Evolutionary conservation across 148 eudicot genomes (phyloP).

Genomic region (Heliosperma pusillum): DNA sequence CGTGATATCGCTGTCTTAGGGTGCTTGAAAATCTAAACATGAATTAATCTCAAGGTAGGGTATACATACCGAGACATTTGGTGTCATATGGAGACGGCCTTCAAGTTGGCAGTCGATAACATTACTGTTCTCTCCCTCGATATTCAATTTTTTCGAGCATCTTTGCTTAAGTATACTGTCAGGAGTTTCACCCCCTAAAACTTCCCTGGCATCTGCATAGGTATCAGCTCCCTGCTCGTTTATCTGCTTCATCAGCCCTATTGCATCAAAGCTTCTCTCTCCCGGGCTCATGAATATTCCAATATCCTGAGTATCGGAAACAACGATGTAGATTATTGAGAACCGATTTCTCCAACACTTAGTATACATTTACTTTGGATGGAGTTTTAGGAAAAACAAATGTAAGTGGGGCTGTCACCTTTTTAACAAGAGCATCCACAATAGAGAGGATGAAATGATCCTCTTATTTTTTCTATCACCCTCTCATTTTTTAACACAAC

Average conservation of each 20-base stretch:
- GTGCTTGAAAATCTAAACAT: background rate
- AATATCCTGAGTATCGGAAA: slow-evolving; percentile 53
- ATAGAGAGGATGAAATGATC: too few relatives aligned
- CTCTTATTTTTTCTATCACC: too few relatives aligned
- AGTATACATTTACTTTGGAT: too few relatives aligned
- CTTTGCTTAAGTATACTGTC: slow-evolving; percentile 56
- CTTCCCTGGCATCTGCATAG: slow-evolving; percentile 80
- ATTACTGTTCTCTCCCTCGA: slow-evolving; percentile 29
- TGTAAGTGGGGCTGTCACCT: too few relatives aligned
- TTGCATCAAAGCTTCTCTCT: slow-evolving; percentile 74
- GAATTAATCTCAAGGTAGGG: background rate
- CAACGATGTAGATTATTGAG: slow-evolving; percentile 17
- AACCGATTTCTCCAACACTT: slow-evolving; percentile 41
- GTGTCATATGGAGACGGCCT: slow-evolving; percentile 26
- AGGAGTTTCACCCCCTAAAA: slow-evolving; percentile 81
- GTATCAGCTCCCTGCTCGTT: slow-evolving; percentile 76
- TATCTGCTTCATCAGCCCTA: slow-evolving; percentile 84
- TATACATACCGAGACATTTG: slow-evolving; percentile 47
- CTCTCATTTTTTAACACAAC: too few relatives aligned
- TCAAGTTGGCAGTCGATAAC: slow-evolving; percentile 29
- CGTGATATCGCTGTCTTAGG: background rate
- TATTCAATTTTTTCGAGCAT: slow-evolving; percentile 28
- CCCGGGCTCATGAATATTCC: slow-evolving; percentile 76
- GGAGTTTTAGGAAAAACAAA: too few relatives aligned
- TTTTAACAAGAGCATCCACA: too few relatives aligned